phyloP scores from a whole-genome alignment of 345 rosid genomes.

The Rhizophora apiculata region DNA sequence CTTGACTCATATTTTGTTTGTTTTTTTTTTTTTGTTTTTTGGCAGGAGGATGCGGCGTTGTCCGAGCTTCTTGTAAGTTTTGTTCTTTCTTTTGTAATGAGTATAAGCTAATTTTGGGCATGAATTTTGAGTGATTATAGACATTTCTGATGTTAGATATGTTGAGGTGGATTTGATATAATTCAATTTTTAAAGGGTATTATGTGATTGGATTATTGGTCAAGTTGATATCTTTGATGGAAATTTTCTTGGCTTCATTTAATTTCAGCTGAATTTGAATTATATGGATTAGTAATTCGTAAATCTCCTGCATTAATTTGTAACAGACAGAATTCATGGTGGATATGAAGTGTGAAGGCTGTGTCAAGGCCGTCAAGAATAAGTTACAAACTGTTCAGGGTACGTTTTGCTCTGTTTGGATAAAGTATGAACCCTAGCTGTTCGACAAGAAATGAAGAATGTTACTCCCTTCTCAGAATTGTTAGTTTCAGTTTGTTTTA shows the following conservation, averaged over 20 bases:
- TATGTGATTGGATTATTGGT: too few species aligned
- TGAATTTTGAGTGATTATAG: too few species aligned
- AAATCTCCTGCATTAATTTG: constrained; percentile 3
- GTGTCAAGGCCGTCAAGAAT: constrained; percentile 74
- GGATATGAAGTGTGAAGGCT: constrained; percentile 93
- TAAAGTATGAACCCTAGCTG: too few species aligned
- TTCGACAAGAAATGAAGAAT: too few species aligned
- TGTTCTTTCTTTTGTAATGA: background rate
- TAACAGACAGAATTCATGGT: constrained; percentile 90
- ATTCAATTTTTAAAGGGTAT: too few species aligned
- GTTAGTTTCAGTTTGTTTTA: too few species aligned
- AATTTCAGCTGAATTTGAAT: constrained; percentile 1
- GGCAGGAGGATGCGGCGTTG: constrained; percentile 54
- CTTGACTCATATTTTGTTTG: constrained; percentile 1
- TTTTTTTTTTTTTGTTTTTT: background rate
- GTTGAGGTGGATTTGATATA: too few species aligned
- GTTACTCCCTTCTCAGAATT: too few species aligned
- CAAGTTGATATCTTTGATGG: too few species aligned
- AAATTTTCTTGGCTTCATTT: background rate
- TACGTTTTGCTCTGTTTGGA: constrained; percentile 17
- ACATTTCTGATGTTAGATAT: too few species aligned
- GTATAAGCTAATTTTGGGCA: background rate
- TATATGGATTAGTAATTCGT: background rate
- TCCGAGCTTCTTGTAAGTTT: constrained; percentile 82
- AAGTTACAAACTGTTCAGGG: constrained; percentile 69